Conservation (phyloP, 164 flowering plant genomes). For the Echeveria elegans region DNA sequence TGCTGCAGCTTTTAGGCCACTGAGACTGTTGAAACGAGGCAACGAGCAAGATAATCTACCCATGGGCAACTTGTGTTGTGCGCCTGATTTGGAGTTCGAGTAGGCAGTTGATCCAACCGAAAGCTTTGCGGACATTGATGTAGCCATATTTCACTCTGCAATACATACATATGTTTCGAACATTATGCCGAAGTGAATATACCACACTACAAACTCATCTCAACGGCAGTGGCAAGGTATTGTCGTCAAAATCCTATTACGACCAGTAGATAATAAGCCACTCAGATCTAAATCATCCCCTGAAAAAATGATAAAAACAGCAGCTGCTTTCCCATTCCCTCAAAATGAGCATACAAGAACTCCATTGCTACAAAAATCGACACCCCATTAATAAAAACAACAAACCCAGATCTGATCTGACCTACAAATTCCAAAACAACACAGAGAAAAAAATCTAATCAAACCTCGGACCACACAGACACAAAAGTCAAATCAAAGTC, state of each 20-base stretch:
- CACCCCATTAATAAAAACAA: background rate
- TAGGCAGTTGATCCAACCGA: slow-evolving; percentile 31
- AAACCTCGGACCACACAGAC: background rate
- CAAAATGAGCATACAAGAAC: too few relatives aligned
- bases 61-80: background rate
- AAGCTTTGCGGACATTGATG: slow-evolving; percentile 37
- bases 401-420: background rate
- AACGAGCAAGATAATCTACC: slow-evolving; percentile 15
- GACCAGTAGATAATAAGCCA: too few relatives aligned
- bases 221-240: too few relatives aligned
- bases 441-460: background rate
- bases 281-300: background rate
- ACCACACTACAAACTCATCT: too few relatives aligned
- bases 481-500: background rate
- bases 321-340: too few relatives aligned
- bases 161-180: background rate
- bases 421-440: background rate
- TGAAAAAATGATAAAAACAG: too few relatives aligned
- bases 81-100: slow-evolving; percentile 15
- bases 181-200: background rate
- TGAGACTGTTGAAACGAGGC: slow-evolving; percentile 26
- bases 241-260: too few relatives aligned
- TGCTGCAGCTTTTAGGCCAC: slow-evolving; percentile 19
- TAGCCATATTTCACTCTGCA: slow-evolving; percentile 32
- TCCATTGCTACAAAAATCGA: too few relatives aligned